Evolutionary conservation across 371 early-diverging fungal genomes (phyloP), one percentile per base, ranked within the genome.

Genomic region (Sporodiniella umbellata): DNA sequence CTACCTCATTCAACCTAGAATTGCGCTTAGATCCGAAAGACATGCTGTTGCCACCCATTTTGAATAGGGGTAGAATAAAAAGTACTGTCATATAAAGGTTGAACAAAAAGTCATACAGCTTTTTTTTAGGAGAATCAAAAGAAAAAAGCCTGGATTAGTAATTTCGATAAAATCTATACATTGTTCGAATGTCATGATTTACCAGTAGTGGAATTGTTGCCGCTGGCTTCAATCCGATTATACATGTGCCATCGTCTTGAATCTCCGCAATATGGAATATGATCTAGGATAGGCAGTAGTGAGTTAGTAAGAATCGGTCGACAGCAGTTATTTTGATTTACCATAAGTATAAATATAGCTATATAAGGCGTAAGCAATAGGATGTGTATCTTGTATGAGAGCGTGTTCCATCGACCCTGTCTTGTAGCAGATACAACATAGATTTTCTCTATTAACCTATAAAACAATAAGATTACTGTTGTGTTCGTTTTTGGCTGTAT

Each of bases 141-240:
- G 10, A 28, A 28, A 28, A 28, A 28, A 28, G 30, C 7, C 7
- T 4, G 30, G 30, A 28, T 28, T 7, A 28, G 10, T 28, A 28
- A 28, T 28, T 28, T 28, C 4, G 30, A n/a, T n/a, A n/a, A n/a
- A n/a, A n/a, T n/a, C n/a, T n/a, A n/a, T n/a, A n/a, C n/a, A n/a
- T n/a, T n/a, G n/a, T n/a, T n/a, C n/a, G n/a, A n/a, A n/a, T n/a
- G 15, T 15, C 3, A 21, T 25, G 28, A 21, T 42, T 62, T 66
- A 76, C 77, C 48, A 76, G 46, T 14, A 81, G 50, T 0, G 69
- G 69, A 33, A 77, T 61, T 40, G 67, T 66, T n/a, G 82, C 79
- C 22, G 60, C 23, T 5, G 73, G 71, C 42, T 69, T 47, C 8
- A 79, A 51, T 10, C 82, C 79, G 30, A 79, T 78, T 43, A 59